Base-by-base conservation (phyloP, 495 filamentous ascomycete species). In the Lophiotrema nucula region DNA sequence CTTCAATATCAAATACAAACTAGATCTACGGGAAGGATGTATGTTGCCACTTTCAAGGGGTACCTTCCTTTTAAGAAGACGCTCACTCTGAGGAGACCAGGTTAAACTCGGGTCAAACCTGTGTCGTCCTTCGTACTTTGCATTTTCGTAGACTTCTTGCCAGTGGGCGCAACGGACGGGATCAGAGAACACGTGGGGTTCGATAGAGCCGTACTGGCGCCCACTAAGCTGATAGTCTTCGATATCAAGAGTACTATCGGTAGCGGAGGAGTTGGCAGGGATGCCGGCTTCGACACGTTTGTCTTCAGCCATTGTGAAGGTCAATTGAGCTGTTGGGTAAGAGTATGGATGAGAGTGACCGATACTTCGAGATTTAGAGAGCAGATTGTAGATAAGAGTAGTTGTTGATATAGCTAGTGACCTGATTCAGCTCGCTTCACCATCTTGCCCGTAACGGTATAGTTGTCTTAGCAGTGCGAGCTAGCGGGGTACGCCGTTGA, bases 61-160 rank as follows among this genome's bases (percentile, higher is more conserved):
- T 37, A 47, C 53, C 58, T 80, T 77, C 47, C 75, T 60, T 11
- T 82, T 71, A 1, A 83, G 59, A 53, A 55, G 73, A 57, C 67
- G 70, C 69, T 83, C 80, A 50, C 78, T 76, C 38, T 71, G 67
- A 47, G 70, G 69, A 11, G 69, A 72, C 80, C 79, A 83, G 35
- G 62, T 69, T 48, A 73, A 73, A 3, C 62, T 56, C 2, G 78
- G 77, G 54, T 81, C 78, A 54, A 80, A 86, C 3, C 79, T 74
- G 70, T 86, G 82, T 0, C 76, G 73, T 66, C 80, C 79, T 65
- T 81, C 78, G 48, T 80, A 79, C n/a, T 61, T 26, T 12, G 71
- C 72, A 23, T 67, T 63, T 56, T 78, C 60, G 35, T 70, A 70
- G 25, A 70, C 47, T 31, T 45, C 41, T 12, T 45, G 43, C 62